Percentiles rank a stretch among this genome's conserved stretches.
These are phyloP conservation scores for Pestalotiopsis sp. DNA, from an alignment of 2,329 filamentous ascomycete genomes.

Conservation along the genomic window DNA sequence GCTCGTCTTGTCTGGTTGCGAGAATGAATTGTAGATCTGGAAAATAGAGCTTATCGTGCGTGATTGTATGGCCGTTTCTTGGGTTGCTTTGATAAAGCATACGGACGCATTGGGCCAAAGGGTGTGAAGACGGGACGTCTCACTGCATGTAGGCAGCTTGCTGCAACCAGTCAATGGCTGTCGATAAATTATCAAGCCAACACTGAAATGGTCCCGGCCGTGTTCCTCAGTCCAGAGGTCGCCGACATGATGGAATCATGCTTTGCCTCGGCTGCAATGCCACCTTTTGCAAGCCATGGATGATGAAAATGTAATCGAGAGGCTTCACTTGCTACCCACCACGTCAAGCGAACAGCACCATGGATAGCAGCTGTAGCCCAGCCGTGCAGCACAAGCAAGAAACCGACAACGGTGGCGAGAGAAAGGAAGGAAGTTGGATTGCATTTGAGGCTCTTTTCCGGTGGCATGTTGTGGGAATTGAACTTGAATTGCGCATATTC, in stretches of 20 bases:
- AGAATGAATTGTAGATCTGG: not conserved
- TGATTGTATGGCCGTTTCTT: not conserved
- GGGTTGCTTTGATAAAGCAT: conserved; percentile 5
- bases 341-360: not conserved
- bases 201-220: not conserved
- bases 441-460: conserved; percentile 1
- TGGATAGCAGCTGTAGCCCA: not conserved
- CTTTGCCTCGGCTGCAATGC: not conserved
- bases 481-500: conserved; percentile 12
- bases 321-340: not conserved
- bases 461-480: conserved; percentile 23
- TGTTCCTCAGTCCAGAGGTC: not conserved
- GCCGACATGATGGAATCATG: too few species aligned
- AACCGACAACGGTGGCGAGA: not conserved
- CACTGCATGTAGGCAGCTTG: not conserved
- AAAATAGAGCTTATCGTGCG: conserved; percentile 5
- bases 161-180: not conserved
- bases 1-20: not conserved
- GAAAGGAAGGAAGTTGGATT: not conserved
- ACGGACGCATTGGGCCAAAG: not conserved
- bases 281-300: not conserved
- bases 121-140: not conserved
- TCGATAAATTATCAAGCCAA: not conserved
- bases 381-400: not conserved
- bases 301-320: not conserved